phyloP scores from a whole-genome alignment of 2,329 filamentous ascomycete genomes.

The Diaporthe velutina region DNA sequence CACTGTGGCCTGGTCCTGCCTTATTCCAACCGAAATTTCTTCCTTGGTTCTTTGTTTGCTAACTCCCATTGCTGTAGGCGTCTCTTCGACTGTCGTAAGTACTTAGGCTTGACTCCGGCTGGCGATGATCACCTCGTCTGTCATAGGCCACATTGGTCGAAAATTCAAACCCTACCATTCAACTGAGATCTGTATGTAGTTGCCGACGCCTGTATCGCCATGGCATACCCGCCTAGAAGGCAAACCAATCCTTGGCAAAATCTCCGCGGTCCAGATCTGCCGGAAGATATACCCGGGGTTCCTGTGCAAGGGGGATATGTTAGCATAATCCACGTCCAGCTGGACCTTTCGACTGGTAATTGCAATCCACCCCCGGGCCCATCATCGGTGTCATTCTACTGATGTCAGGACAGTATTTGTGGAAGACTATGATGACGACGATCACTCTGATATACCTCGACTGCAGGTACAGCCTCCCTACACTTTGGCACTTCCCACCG shows the following conservation, averaged over 20 bases:
- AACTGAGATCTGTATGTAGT: not conserved
- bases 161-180: not conserved
- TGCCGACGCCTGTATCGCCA: not conserved
- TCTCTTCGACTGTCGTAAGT: slow-evolving; percentile 11
- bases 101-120: too few relatives aligned
- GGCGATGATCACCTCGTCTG: too few relatives aligned
- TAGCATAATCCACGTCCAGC: too few relatives aligned
- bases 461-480: not conserved
- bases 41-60: too few relatives aligned
- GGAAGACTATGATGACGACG: not conserved
- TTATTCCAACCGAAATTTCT: too few relatives aligned
- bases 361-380: not conserved
- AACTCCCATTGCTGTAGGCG: too few relatives aligned
- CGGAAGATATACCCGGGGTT: too few relatives aligned
- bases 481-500: too few relatives aligned
- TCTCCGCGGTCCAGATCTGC: not conserved
- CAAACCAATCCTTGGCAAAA: not conserved
- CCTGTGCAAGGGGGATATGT: too few relatives aligned
- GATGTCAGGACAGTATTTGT: not conserved
- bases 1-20: too few relatives aligned
- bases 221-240: not conserved
- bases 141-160: not conserved
- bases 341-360: slow-evolving; percentile 4
- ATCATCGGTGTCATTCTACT: not conserved
- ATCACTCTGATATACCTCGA: not conserved